Conservation (phyloP, 176 grass and related monocot species). For the Zoysia japonica region DNA sequence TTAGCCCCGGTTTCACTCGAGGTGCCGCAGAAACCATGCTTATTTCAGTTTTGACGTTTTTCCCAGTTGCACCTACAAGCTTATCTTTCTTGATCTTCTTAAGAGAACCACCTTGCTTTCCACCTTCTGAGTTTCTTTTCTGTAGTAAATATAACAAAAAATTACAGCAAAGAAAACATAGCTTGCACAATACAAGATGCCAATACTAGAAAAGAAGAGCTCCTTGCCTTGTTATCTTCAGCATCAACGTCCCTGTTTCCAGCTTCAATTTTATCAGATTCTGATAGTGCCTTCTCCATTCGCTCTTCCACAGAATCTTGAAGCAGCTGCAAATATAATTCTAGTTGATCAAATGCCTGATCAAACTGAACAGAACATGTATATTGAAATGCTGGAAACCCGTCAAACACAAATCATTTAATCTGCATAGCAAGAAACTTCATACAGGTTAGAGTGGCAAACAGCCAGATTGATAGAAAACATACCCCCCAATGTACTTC, state of each 20-base stretch:
- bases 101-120: slow-evolving; percentile 65
- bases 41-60: slow-evolving; percentile 68
- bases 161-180: slow-evolving; percentile 8
- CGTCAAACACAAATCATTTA: slow-evolving; percentile 13
- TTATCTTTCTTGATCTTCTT: slow-evolving; percentile 97
- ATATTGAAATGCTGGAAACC: background rate
- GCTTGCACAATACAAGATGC: slow-evolving; percentile 6
- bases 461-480: slow-evolving; percentile 24
- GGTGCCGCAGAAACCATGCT: slow-evolving; percentile 67
- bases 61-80: slow-evolving; percentile 67
- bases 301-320: slow-evolving; percentile 94
- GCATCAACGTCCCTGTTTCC: slow-evolving; percentile 77
- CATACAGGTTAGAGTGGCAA: slow-evolving; percentile 15
- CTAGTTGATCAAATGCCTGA: slow-evolving; percentile 21
- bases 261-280: slow-evolving; percentile 88
- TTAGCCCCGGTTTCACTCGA: slow-evolving; percentile 84
- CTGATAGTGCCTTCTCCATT: slow-evolving; percentile 75
- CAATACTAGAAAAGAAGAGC: slow-evolving; percentile 7
- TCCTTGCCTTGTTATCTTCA: slow-evolving; percentile 83
- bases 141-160: slow-evolving; percentile 50
- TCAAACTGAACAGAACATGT: slow-evolving; percentile 20
- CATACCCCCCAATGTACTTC: slow-evolving; percentile 97
- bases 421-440: slow-evolving; percentile 2
- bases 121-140: slow-evolving; percentile 78
- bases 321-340: slow-evolving; percentile 72